phyloP scores from a whole-genome alignment of 108 stramenopile species.

The Cylindrotheca closterium region DNA sequence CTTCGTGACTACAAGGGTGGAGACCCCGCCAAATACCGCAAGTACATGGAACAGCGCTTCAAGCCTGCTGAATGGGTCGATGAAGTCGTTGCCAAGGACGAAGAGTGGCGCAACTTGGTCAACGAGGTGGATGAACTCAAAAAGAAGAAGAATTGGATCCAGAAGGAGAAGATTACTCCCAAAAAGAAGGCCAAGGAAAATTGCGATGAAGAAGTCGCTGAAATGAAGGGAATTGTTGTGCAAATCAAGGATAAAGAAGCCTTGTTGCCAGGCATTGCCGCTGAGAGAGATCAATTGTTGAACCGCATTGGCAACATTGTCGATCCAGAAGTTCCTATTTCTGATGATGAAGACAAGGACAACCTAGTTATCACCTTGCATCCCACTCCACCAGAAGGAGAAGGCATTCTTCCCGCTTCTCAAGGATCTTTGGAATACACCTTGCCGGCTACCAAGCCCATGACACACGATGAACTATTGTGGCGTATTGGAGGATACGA shows the following conservation, averaged over 20 bases:
- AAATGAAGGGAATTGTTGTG: conserved; percentile 83
- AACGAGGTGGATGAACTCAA: conserved; percentile 75
- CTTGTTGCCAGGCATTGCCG: conserved; percentile 54
- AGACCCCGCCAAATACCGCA: conserved; percentile 86
- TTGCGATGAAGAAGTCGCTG: conserved; percentile 80
- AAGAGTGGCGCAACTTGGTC: conserved; percentile 82
- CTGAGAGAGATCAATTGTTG: conserved; percentile 70
- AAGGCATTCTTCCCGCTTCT: conserved; percentile 59
- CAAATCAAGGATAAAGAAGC: conserved; percentile 77
- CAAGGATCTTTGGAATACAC: conserved; percentile 64
- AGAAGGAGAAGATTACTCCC: conserved; percentile 88
- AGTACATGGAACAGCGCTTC: conserved; percentile 84
- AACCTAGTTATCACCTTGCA: conserved; percentile 85
- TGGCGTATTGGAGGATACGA: conserved; percentile 99
- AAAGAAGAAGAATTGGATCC: conserved; percentile 86
- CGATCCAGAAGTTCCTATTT: conserved; percentile 93
- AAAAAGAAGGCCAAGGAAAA: conserved; percentile 93
- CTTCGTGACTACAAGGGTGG: conserved; percentile 94
- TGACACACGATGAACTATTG: conserved; percentile 96
- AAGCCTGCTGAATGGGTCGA: conserved; percentile 89
- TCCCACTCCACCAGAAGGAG: conserved; percentile 74
- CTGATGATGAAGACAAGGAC: conserved; percentile 92
- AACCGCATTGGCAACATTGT: conserved; percentile 95
- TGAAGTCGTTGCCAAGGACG: conserved; percentile 89
- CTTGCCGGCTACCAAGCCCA: conserved; percentile 75